phyloP scores from a whole-genome alignment of 2,329 filamentous ascomycete genomes.

The Pyricularia sp. region DNA sequence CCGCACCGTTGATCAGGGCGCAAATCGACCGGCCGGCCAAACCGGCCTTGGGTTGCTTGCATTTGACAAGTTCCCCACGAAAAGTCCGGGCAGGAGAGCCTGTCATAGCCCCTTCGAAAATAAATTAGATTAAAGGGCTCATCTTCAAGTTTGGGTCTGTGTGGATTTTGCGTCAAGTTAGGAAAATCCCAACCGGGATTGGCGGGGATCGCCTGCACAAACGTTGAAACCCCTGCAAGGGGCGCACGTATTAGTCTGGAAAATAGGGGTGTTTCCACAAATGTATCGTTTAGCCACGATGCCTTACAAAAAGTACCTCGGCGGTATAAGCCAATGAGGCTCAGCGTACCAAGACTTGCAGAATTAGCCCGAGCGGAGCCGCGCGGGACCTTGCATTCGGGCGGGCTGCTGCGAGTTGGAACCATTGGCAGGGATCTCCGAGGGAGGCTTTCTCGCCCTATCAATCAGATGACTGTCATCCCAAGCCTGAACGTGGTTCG shows the following conservation, averaged over 20 bases:
- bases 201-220: neutral
- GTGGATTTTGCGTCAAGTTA: neutral
- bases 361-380: neutral
- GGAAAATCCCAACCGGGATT: neutral
- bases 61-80: neutral
- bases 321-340: neutral
- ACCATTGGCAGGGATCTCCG: neutral
- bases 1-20: neutral
- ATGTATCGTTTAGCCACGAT: neutral
- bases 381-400: neutral
- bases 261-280: neutral
- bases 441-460: neutral
- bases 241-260: neutral
- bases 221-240: neutral
- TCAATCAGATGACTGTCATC: neutral
- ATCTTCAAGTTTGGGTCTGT: neutral
- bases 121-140: neutral
- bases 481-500: neutral
- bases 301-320: neutral
- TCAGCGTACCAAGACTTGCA: neutral
- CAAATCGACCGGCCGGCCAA: neutral
- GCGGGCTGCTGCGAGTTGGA: neutral
- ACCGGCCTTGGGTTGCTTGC: neutral
- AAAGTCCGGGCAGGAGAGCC: neutral
- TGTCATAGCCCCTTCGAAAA: neutral